Base-by-base conservation (phyloP, 2,329 filamentous ascomycete genomes). In the Sporothrix phasma region DNA sequence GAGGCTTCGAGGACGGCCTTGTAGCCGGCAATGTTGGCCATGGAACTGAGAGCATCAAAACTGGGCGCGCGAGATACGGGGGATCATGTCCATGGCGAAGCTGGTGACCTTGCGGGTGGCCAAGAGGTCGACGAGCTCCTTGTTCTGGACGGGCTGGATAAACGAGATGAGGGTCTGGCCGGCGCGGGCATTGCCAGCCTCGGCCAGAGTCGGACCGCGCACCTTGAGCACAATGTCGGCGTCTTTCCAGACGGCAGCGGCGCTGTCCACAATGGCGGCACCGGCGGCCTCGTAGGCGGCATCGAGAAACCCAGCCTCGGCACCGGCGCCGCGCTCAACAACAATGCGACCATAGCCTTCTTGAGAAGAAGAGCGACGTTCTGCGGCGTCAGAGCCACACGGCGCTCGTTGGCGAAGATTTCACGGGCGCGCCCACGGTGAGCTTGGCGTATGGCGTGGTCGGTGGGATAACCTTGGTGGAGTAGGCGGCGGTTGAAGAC, bases 1-100 rank as follows among this genome's bases (percentile, higher is more conserved):
- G 90, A 92, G 1, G 91, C 92, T 74, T 96, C 91, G 49, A 96
- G 78, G 1, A 96, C 90, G 46, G 91, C 92, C 75, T 95, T 96
- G 77, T 96, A 96, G 0, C 92, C 92, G 24, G 91, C 90, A 76
- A 96, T 96, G 70, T 96, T 96, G 66, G 92, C 91, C 92, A 96
- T 96, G 10, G 89, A 94, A 74, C 90, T 92, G 64, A 96, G 80
- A 0, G 90, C 91, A 75, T 96, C 91, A 70, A 95, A 96, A 0
- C 73, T 96, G 92, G 1, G 92, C 91, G 54, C 92, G 84, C 1
- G 91, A 95, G 69, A 96, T 96, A 46, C 92, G 86, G 17, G 92
- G 92, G 61, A 96, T 88, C 85, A 92, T 88, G 72, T 96, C 92
- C 91, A 96, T 96, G 24, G 92, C 90, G 72, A 96, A 94, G 17